Evolutionary conservation across 2,329 filamentous ascomycete species (phyloP).

Genomic region (Hymenoscyphus linearis): DNA sequence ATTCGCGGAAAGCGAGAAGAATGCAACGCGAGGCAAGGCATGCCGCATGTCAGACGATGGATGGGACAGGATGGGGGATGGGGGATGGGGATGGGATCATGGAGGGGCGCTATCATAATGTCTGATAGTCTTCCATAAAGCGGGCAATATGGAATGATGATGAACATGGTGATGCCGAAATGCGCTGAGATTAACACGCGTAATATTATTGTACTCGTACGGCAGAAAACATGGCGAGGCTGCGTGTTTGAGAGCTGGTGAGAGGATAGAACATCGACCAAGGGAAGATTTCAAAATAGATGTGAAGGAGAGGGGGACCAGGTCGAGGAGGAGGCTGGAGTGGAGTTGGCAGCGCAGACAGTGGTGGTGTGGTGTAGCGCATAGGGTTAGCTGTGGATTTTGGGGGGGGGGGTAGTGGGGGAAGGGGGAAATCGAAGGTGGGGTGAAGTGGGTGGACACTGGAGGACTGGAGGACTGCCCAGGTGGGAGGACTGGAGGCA

Average conservation of each 20-base stretch:
- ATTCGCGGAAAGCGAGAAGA: neutral
- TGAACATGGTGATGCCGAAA: neutral
- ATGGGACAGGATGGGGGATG: neutral
- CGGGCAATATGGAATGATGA: neutral
- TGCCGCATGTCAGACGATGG: neutral
- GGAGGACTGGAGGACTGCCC: no score
- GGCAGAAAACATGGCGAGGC: slow-evolving; percentile 12
- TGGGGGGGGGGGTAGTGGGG: neutral
- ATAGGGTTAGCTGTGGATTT: neutral
- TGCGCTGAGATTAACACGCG: neutral
- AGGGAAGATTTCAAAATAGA: no score
- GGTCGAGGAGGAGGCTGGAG: neutral
- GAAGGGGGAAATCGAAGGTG: no score
- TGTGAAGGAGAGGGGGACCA: no score
- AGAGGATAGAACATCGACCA: no score
- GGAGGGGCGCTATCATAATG: neutral
- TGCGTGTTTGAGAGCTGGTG: slow-evolving; percentile 3
- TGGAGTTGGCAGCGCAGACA: no score
- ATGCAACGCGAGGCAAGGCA: neutral
- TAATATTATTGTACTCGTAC: neutral
- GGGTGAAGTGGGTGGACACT: no score
- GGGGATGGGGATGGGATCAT: no score
- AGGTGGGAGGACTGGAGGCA: no score
- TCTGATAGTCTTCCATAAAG: no score
- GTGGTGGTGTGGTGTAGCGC: no score